Conservation (phyloP, 192 early-diverging fungal species). For the Coemansia sp. region DNA sequence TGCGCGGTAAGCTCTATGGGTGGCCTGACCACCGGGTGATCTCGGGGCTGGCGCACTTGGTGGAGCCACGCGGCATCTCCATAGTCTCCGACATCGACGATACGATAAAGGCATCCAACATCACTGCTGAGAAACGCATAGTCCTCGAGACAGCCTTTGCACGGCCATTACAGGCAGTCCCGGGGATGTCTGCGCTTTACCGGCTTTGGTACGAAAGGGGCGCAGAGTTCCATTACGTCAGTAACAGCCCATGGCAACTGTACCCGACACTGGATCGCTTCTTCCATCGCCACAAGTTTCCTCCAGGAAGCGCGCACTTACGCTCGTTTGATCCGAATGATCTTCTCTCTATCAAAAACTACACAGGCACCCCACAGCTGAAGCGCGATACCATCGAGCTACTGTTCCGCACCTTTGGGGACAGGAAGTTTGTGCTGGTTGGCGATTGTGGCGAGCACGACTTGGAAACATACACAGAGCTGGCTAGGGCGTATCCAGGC, state of each 20-base stretch:
- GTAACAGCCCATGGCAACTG: conserved; percentile 82
- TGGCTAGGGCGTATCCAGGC: conserved; percentile 62
- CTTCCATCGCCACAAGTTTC: conserved; percentile 71
- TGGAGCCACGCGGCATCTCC: conserved; percentile 68
- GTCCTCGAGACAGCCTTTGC: conserved; percentile 61
- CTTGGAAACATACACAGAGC: conserved; percentile 74
- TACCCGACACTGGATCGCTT: conserved; percentile 67
- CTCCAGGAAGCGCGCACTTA: conserved; percentile 74
- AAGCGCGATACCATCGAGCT: conserved; percentile 59
- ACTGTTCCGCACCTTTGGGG: conserved; percentile 67
- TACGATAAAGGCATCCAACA: conserved; percentile 84
- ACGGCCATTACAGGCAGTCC: conserved; percentile 58
- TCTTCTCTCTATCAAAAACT: conserved; percentile 59
- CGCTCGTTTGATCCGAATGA: conserved; percentile 66
- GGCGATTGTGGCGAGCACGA: conserved; percentile 92
- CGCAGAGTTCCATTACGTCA: conserved; percentile 82
- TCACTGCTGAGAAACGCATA: conserved; percentile 66
- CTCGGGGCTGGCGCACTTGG: conserved; percentile 38
- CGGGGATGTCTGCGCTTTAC: conserved; percentile 81
- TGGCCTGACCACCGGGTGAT: conserved; percentile 14
- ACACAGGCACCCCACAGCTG: conserved; percentile 50
- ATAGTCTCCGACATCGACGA: conserved; percentile 89
- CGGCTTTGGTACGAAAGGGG: conserved; percentile 61
- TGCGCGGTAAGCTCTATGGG: conserved; percentile 34
- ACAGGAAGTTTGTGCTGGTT: conserved; percentile 82